Evolutionary conservation across 257 asterid species (phyloP).

Genomic region (Solanum corneliomulleri): DNA sequence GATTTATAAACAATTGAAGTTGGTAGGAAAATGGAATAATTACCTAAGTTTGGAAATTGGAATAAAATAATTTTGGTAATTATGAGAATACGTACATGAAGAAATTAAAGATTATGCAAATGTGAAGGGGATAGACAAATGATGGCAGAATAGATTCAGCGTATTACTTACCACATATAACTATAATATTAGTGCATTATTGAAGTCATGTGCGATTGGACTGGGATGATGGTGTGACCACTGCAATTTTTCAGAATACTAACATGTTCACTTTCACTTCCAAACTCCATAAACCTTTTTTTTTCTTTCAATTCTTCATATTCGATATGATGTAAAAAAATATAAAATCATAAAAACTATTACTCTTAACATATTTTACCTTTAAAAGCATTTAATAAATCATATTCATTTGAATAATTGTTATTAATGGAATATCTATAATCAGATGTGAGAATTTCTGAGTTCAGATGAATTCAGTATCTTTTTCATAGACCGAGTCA

Average conservation of each 20-base stretch:
- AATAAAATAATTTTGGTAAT: neutral
- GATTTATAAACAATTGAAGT: neutral
- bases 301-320: neutral
- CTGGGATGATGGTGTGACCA: neutral
- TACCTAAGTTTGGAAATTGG: neutral
- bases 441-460: too few species aligned
- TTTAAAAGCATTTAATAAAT: neutral
- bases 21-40: neutral
- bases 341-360: neutral
- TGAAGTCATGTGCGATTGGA: neutral
- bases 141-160: neutral
- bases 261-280: neutral
- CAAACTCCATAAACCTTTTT: neutral
- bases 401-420: neutral
- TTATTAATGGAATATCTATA: neutral
- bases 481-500: fast-evolving
- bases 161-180: neutral
- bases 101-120: neutral
- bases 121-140: neutral
- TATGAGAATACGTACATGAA: neutral
- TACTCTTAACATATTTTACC: neutral
- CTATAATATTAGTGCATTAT: neutral
- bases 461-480: neutral
- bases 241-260: neutral
- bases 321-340: neutral